Evolutionary conservation across 2,329 filamentous ascomycete genomes (phyloP).

Genomic region (Nemania sp.): DNA sequence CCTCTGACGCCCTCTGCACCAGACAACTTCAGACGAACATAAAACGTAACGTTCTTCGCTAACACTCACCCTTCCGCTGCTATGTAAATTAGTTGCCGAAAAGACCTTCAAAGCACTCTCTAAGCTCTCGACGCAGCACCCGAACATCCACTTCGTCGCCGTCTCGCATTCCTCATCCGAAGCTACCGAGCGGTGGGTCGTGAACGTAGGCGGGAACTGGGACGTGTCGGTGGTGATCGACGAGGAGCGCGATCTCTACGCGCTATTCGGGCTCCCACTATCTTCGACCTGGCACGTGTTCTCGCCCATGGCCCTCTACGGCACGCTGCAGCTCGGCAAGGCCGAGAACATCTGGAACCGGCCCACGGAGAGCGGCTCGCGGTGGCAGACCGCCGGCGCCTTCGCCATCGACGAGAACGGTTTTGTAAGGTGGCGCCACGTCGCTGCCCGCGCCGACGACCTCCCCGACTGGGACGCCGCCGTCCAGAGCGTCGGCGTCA

Average conservation of each 20-base stretch:
- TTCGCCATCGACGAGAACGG: constrained; percentile 62
- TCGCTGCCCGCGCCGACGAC: constrained; percentile 54
- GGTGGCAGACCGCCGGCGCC: constrained; percentile 70
- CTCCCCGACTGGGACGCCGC: constrained; percentile 56
- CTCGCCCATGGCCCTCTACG: constrained; percentile 59
- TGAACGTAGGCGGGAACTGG: constrained; percentile 58
- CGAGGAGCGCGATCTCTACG: constrained; percentile 61
- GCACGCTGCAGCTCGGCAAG: constrained; percentile 60
- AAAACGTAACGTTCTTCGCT: neutral
- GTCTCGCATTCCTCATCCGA: constrained; percentile 61
- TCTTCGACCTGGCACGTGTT: constrained; percentile 65
- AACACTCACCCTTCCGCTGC: neutral
- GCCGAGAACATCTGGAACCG: constrained; percentile 69
- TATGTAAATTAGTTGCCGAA: constrained; percentile 70
- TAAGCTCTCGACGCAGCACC: constrained; percentile 53
- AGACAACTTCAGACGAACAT: neutral
- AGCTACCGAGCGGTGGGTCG: constrained; percentile 61
- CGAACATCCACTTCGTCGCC: constrained; percentile 59
- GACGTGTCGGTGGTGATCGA: constrained; percentile 64
- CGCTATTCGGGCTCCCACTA: constrained; percentile 66
- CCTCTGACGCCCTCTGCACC: neutral
- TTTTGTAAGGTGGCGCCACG: constrained; percentile 54
- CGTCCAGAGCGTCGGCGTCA: constrained; percentile 48
- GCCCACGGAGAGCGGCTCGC: constrained; percentile 64
- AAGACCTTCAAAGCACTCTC: constrained; percentile 64